phyloP scores from a whole-genome alignment of 192 early-diverging fungal species.

The Coemansia sp. region DNA sequence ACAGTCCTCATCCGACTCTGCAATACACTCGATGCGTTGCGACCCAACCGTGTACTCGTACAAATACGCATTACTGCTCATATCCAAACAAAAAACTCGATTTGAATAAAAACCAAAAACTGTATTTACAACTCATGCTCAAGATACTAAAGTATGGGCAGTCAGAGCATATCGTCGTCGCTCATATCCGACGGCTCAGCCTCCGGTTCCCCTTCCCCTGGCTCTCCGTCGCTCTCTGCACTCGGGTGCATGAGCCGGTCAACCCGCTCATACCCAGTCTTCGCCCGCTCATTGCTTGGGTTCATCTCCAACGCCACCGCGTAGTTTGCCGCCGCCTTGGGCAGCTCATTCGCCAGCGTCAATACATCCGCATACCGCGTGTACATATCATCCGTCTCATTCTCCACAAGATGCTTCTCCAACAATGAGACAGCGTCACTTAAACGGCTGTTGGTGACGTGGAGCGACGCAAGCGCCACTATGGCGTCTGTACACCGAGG shows the following conservation, averaged over 20 bases:
- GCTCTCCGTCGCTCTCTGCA: conserved; percentile 8
- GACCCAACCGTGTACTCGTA: conserved; percentile 16
- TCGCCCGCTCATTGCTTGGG: conserved; percentile 33
- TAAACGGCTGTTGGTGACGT: conserved; percentile 15
- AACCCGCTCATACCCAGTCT: conserved; percentile 34
- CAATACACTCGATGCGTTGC: conserved; percentile 7
- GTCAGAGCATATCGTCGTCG: conserved; percentile 18
- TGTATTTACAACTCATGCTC: neutral
- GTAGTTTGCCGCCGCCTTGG: conserved; percentile 41
- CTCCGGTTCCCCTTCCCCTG: neutral
- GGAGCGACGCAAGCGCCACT: conserved; percentile 40
- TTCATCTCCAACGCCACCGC: conserved; percentile 35
- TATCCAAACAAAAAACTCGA: too few relatives aligned
- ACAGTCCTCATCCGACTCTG: conserved; percentile 6
- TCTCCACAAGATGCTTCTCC: conserved; percentile 31
- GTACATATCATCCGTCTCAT: conserved; percentile 46
- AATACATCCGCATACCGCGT: conserved; percentile 47
- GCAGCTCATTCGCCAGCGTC: conserved; percentile 43
- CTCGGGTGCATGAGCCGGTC: conserved; percentile 43
- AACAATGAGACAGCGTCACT: conserved; percentile 22
- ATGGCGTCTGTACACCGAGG: conserved; percentile 24
- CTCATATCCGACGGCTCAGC: conserved; percentile 20
- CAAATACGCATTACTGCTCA: conserved; percentile 1
- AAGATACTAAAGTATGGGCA: neutral
- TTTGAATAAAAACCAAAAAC: conserved; percentile 3